phyloP scores from a whole-genome alignment of 306 rosid species.

The Cucurbita moschata region DNA sequence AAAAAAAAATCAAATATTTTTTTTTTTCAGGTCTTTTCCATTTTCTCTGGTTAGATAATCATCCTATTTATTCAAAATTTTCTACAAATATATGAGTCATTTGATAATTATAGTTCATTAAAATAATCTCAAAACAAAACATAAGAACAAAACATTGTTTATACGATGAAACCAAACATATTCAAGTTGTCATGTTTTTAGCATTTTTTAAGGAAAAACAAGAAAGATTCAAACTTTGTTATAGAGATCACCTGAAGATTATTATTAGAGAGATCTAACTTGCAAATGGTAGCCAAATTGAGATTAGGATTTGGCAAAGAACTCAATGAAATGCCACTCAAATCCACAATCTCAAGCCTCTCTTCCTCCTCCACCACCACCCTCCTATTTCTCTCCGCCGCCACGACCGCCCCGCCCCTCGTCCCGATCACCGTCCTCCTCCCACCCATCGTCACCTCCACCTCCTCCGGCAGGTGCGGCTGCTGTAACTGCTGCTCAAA shows the following conservation, averaged over 20 bases:
- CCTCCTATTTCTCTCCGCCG: background rate
- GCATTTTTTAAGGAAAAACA: too few species aligned
- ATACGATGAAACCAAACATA: background rate
- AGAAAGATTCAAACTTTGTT: background rate
- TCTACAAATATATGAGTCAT: background rate
- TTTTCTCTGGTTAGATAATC: too few species aligned
- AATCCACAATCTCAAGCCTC: conserved; percentile 48
- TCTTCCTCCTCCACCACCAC: conserved; percentile 22
- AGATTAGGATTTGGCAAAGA: conserved; percentile 60
- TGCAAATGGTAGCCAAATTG: conserved; percentile 48
- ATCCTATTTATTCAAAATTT: background rate
- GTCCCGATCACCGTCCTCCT: background rate
- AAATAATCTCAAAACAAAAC: background rate
- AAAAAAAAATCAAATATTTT: background rate
- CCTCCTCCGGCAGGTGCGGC: background rate
- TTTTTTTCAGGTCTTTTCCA: too few species aligned
- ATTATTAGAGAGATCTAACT: conserved; percentile 81
- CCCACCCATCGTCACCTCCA: background rate
- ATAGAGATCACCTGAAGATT: conserved; percentile 56
- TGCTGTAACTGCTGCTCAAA: background rate
- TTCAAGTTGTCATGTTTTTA: background rate
- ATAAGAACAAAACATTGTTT: background rate
- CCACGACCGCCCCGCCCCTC: background rate
- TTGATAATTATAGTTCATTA: background rate
- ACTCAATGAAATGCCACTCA: conserved; percentile 68